Evolutionary conservation across 2,329 filamentous ascomycete species (phyloP).

Genomic region (Leptosphaerulina australis): DNA sequence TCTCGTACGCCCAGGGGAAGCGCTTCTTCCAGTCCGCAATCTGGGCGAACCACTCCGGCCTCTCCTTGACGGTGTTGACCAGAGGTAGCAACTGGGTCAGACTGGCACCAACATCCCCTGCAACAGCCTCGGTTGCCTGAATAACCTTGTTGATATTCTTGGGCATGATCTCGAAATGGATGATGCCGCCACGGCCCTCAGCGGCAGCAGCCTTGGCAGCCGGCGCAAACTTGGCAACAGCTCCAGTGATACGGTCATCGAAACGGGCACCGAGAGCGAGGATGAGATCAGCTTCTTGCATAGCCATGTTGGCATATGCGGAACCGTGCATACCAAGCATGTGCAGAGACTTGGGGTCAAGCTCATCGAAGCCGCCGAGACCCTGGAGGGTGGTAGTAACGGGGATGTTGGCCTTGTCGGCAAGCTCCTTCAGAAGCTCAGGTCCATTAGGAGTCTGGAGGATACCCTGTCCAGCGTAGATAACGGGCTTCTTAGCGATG

Average conservation of each 20-base stretch:
- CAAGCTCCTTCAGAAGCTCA: constrained; percentile 78
- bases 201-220: constrained; percentile 81
- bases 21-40: constrained; percentile 90
- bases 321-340: constrained; percentile 99
- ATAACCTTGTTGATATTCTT: constrained; percentile 99
- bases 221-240: constrained; percentile 85
- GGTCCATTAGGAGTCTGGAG: constrained; percentile 80
- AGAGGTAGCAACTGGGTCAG: constrained; percentile 75
- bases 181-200: constrained; percentile 88
- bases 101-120: constrained; percentile 87
- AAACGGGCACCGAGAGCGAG: constrained; percentile 93
- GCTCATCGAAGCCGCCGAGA: constrained; percentile 88
- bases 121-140: constrained; percentile 91
- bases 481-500: constrained; percentile 87
- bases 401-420: constrained; percentile 88
- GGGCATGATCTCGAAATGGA: constrained; percentile 98
- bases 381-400: constrained; percentile 96
- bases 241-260: constrained; percentile 90
- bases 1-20: constrained; percentile 88
- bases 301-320: constrained; percentile 96
- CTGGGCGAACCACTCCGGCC: constrained; percentile 86
- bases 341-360: constrained; percentile 91
- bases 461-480: constrained; percentile 93
- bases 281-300: constrained; percentile 95
- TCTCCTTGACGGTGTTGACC: constrained; percentile 67